Conservation (phyloP, 495 filamentous ascomycete species). For the Neurospora sp. region DNA sequence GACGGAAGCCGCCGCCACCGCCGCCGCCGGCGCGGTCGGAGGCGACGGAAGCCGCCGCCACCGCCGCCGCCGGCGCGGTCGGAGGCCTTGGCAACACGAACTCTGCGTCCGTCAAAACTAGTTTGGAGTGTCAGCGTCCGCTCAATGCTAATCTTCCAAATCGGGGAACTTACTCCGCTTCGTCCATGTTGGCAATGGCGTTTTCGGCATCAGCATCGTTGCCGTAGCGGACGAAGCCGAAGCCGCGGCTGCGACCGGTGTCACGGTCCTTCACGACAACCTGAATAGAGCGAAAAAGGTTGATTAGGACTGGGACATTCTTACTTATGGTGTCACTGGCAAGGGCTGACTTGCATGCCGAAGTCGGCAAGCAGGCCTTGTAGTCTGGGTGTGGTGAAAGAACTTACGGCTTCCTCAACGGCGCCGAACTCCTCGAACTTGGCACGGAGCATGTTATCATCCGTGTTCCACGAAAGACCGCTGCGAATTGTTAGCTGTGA, state of each 20-base stretch:
- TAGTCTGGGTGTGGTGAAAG: background rate
- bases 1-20: slow-evolving; percentile 32
- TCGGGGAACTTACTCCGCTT: slow-evolving; percentile 61
- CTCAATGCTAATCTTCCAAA: slow-evolving; percentile 2
- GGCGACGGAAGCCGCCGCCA: slow-evolving; percentile 31
- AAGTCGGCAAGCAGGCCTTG: background rate
- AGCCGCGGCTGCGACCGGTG: slow-evolving; percentile 90
- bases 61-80: slow-evolving; percentile 54
- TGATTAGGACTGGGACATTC: background rate
- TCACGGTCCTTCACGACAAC: slow-evolving; percentile 97
- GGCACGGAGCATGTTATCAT: slow-evolving; percentile 65
- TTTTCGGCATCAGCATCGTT: slow-evolving; percentile 72
- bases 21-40: slow-evolving; percentile 55
- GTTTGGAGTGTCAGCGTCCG: slow-evolving; percentile 5
- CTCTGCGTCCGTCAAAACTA: slow-evolving; percentile 92
- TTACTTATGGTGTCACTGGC: background rate
- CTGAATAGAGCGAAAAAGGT: slow-evolving; percentile 35
- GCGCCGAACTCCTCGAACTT: slow-evolving; percentile 86
- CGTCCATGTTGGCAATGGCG: slow-evolving; percentile 82
- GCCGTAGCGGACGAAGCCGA: slow-evolving; percentile 88
- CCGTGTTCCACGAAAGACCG: slow-evolving; percentile 96
- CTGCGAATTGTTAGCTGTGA: slow-evolving; percentile 32
- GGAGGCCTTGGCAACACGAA: slow-evolving; percentile 93
- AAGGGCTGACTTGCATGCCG: background rate
- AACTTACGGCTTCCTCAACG: slow-evolving; percentile 87